phyloP scores from a whole-genome alignment of 2,329 filamentous ascomycete genomes.

The Penicillium sp. region DNA sequence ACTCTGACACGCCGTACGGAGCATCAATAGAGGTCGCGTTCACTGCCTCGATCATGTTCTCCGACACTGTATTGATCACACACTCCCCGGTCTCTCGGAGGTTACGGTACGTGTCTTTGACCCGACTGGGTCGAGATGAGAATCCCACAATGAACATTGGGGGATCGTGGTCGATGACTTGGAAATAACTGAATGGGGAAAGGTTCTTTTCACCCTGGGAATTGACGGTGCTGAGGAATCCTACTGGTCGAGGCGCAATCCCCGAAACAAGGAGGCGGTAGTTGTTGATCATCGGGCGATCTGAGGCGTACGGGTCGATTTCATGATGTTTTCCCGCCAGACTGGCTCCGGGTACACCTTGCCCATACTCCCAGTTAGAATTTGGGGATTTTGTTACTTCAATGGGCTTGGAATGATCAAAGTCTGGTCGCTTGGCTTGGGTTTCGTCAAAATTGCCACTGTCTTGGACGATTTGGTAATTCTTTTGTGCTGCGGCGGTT shows the following conservation, averaged over 20 bases:
- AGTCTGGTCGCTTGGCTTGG: constrained; percentile 36
- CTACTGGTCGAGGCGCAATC: constrained; percentile 76
- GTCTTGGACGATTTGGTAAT: constrained; percentile 23
- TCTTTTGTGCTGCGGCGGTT: constrained; percentile 5
- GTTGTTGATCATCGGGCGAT: constrained; percentile 66
- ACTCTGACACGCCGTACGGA: constrained; percentile 73
- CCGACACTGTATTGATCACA: constrained; percentile 79
- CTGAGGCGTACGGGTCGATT: constrained; percentile 74
- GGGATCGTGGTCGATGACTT: constrained; percentile 76
- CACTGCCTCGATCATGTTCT: constrained; percentile 80
- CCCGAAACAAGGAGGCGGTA: constrained; percentile 85
- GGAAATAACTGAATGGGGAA: constrained; percentile 81
- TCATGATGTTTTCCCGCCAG: constrained; percentile 45
- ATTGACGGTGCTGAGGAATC: constrained; percentile 56
- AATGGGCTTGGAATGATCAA: constrained; percentile 27
- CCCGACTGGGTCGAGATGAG: constrained; percentile 52
- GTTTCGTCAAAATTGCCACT: constrained; percentile 28
- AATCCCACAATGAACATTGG: constrained; percentile 72
- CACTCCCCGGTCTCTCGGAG: constrained; percentile 69
- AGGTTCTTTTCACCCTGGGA: constrained; percentile 69
- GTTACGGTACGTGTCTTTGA: constrained; percentile 76
- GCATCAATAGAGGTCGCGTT: constrained; percentile 74
- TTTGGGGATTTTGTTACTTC: constrained; percentile 38
- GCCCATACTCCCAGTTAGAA: constrained; percentile 32
- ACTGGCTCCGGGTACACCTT: constrained; percentile 16